Percentiles rank a stretch among this genome's conserved stretches.
These are phyloP conservation scores for Populus tremula DNA, from an alignment of 345 rosid species.

Conservation along the genomic window DNA sequence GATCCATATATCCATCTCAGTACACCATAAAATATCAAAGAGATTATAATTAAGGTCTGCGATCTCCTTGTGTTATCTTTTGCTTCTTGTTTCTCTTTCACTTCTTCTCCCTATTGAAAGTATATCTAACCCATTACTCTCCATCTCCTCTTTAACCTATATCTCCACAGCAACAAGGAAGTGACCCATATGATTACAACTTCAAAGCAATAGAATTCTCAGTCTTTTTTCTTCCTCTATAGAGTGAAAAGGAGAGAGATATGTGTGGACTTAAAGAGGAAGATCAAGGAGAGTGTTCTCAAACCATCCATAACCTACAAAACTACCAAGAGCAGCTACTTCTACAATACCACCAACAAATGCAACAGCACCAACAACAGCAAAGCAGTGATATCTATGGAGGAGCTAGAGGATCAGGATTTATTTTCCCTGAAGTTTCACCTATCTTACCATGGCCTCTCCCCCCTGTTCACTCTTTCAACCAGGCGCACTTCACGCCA, in stretches of 20 bases:
- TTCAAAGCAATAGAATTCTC: constrained; percentile 10
- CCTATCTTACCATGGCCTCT: constrained; percentile 60
- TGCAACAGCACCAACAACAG: constrained; percentile 37
- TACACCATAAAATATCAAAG: constrained; percentile 23
- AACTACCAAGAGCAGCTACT: constrained; percentile 61
- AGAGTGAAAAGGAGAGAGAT: constrained; percentile 21
- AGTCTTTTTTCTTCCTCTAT: not conserved
- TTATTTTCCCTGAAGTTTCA: constrained; percentile 53
- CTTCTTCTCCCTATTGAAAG: constrained; percentile 6
- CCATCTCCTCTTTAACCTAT: constrained; percentile 7
- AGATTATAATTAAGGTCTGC: constrained; percentile 26
- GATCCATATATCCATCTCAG: constrained; percentile 1
- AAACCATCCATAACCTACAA: constrained; percentile 56
- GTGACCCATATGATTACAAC: constrained; percentile 16
- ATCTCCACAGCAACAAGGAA: constrained; percentile 6
- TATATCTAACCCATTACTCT: constrained; percentile 1
- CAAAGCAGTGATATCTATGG: constrained; percentile 34
- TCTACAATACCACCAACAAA: constrained; percentile 50
- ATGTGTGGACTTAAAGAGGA: constrained; percentile 72
- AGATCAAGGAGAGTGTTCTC: constrained; percentile 58
- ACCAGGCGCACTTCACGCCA: constrained; percentile 18
- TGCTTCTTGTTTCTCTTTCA: constrained; percentile 10
- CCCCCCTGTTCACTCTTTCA: constrained; percentile 39
- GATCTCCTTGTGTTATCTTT: constrained; percentile 17
- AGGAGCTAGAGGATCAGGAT: constrained; percentile 32